Evolutionary conservation across 139 green algal species (phyloP).

Genomic region (Pseudopediastrum boryanum): DNA sequence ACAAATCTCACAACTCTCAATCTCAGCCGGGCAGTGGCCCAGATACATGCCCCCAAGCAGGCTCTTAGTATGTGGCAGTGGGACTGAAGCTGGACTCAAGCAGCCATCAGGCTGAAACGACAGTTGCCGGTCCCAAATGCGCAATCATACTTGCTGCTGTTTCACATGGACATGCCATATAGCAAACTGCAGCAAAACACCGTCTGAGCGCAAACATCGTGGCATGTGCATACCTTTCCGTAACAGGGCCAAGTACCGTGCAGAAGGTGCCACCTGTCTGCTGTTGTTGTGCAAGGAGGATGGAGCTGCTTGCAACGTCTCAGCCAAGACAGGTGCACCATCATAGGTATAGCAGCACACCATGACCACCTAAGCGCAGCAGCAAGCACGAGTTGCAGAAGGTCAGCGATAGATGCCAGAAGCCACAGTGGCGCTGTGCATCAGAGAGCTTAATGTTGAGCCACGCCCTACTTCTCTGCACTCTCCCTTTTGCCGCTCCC

Average conservation of each 20-base stretch:
- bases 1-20: too few species aligned
- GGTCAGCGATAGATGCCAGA: not conserved
- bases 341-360: slow-evolving; percentile 42
- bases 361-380: slow-evolving; percentile 16
- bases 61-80: too few species aligned
- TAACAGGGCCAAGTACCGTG: slow-evolving; percentile 49
- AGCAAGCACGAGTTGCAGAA: not conserved
- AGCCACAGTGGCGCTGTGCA: not conserved
- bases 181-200: not conserved
- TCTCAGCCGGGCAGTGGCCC: too few species aligned
- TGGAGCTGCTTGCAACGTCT: slow-evolving; percentile 33
- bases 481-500: too few species aligned
- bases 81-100: not conserved
- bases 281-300: slow-evolving; percentile 14
- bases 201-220: not conserved
- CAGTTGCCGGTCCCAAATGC: not conserved
- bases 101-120: not conserved
- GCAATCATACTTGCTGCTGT: not conserved
- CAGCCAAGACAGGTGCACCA: slow-evolving; percentile 12
- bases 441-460: not conserved
- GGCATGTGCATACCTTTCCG: slow-evolving; percentile 1
- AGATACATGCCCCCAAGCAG: too few species aligned
- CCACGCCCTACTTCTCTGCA: not conserved
- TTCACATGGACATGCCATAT: not conserved
- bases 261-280: slow-evolving; percentile 27